Percentiles rank a stretch among this genome's conserved stretches.
phyloP scores from a whole-genome alignment of 2,329 filamentous ascomycete species.

The Simplicillium aogashimaense region DNA sequence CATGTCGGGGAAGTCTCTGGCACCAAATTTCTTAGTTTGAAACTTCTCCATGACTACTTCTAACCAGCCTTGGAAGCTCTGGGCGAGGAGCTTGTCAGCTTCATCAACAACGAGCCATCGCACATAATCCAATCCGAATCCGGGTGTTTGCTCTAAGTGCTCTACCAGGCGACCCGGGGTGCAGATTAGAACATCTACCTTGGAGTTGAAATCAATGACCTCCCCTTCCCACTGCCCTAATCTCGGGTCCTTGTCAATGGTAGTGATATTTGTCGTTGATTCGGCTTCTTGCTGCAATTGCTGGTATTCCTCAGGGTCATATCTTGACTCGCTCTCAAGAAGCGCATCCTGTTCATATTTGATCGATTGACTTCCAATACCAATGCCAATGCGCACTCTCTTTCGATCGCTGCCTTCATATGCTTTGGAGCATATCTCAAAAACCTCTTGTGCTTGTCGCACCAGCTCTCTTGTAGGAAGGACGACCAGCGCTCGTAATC shows the following conservation, averaged over 20 bases:
- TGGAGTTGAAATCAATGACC: conserved; percentile 55
- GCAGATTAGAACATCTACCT: conserved; percentile 80
- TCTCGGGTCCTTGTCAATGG: conserved; percentile 12
- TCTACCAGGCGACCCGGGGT: conserved; percentile 89
- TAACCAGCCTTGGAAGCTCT: conserved; percentile 90
- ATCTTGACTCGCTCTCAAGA: conserved; percentile 38
- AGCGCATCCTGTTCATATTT: conserved; percentile 47
- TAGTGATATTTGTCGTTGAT: not conserved
- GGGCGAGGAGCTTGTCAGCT: conserved; percentile 81
- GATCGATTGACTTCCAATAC: conserved; percentile 72
- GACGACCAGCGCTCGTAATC: conserved; percentile 70
- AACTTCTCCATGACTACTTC: conserved; percentile 58
- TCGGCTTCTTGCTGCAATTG: conserved; percentile 12
- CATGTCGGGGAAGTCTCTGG: conserved; percentile 43
- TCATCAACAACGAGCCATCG: conserved; percentile 91
- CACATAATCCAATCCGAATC: conserved; percentile 68
- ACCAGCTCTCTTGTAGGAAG: conserved; percentile 89
- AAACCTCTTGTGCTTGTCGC: conserved; percentile 70
- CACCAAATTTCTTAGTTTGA: conserved; percentile 35
- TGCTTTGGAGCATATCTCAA: conserved; percentile 60
- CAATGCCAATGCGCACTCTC: conserved; percentile 67
- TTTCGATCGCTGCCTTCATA: conserved; percentile 48
- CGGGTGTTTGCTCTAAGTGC: conserved; percentile 73
- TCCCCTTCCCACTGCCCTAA: conserved; percentile 32
- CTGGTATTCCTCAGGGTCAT: conserved; percentile 50